phyloP scores from a whole-genome alignment of 1,284 basidiomycete genomes.

The Austroboletus novae-zelandiae region DNA sequence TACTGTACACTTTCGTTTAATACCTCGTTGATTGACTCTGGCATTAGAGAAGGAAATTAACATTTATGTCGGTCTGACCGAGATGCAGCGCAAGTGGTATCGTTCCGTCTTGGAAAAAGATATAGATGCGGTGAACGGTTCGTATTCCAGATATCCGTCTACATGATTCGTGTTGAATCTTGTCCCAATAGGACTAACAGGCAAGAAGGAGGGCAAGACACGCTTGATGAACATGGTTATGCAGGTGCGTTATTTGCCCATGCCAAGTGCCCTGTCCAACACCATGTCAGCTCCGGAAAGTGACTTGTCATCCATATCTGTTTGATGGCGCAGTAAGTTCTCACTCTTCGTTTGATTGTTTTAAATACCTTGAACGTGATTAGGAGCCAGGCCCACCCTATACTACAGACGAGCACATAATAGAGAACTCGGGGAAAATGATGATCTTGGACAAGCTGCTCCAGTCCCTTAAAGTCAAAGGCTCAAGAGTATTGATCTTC shows the following conservation, averaged over 20 bases:
- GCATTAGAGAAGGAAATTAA: conserved; percentile 94
- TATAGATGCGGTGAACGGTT: conserved; percentile 97
- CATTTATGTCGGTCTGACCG: conserved; percentile 95
- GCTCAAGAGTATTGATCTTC: conserved; percentile 95
- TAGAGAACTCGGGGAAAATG: conserved; percentile 98
- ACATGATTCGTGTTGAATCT: not conserved
- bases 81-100: conserved; percentile 99
- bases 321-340: conserved; percentile 78
- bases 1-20: not conserved
- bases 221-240: conserved; percentile 99
- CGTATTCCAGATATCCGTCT: not conserved
- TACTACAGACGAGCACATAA: conserved; percentile 96
- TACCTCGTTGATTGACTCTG: not conserved
- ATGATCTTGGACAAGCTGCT: conserved; percentile 95
- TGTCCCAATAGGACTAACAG: conserved; percentile 62
- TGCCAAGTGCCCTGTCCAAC: conserved; percentile 5
- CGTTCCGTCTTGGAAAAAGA: conserved; percentile 96
- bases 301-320: conserved; percentile 82
- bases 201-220: conserved; percentile 99
- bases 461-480: conserved; percentile 85
- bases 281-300: conserved; percentile 60
- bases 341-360: conserved; percentile 1
- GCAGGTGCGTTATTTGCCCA: conserved; percentile 63
- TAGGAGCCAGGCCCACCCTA: conserved; percentile 97
- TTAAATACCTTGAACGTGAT: not conserved